phyloP scores from a whole-genome alignment of 1,284 basidiomycete species.

The Pascua guehoae region DNA sequence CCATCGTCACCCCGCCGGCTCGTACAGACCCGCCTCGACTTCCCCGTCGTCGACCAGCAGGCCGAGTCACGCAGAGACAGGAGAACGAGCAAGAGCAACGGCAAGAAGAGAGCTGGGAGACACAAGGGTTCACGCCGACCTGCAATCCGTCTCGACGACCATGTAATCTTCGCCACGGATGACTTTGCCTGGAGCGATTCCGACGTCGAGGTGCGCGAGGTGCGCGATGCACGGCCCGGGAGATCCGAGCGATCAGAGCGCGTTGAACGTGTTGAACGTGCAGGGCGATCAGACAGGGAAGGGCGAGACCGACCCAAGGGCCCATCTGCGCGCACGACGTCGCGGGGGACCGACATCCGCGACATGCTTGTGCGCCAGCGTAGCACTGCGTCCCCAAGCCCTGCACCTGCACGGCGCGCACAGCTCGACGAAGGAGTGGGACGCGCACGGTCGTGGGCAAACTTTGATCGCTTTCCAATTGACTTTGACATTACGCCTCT shows the following conservation, averaged over 20 bases:
- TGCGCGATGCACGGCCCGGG: background rate
- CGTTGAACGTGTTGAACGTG: too few relatives aligned
- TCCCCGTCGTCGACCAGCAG: conserved; percentile 18
- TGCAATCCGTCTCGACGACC: conserved; percentile 40
- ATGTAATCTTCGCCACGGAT: conserved; percentile 37
- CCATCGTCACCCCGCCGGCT: conserved; percentile 2
- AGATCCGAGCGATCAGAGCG: background rate
- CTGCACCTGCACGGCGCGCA: background rate
- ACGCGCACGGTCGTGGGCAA: conserved; percentile 46
- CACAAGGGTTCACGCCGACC: conserved; percentile 19
- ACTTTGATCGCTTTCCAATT: conserved; percentile 43
- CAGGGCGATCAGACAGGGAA: too few relatives aligned
- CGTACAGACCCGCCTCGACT: conserved; percentile 35
- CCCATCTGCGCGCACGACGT: conserved; percentile 1
- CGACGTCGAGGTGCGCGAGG: conserved; percentile 8
- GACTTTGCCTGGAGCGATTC: conserved; percentile 37
- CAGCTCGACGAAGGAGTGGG: conserved; percentile 37
- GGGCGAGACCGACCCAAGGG: background rate
- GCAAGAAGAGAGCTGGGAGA: background rate
- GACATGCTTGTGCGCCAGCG: background rate
- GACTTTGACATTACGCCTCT: conserved; percentile 47
- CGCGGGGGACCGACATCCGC: background rate
- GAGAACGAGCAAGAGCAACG: background rate
- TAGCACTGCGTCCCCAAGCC: background rate
- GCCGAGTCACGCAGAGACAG: background rate